Conservation (phyloP, 495 filamentous ascomycete species). For the Penicillium roqueforti region DNA sequence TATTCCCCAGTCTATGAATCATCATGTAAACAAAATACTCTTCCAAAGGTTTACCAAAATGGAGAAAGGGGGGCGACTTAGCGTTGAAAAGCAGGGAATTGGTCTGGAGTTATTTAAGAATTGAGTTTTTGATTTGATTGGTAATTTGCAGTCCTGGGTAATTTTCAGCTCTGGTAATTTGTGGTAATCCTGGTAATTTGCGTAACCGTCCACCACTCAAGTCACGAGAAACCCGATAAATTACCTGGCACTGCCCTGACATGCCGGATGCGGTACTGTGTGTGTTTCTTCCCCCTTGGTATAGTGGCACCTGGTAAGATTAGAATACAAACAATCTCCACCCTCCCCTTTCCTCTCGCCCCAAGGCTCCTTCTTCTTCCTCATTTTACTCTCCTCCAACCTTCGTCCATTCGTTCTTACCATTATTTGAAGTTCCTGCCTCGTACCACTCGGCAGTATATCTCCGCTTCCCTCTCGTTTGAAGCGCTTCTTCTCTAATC, state of each 20-base stretch:
- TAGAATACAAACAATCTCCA: slow-evolving; percentile 25
- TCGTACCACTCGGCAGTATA: slow-evolving; percentile 4
- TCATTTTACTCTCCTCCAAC: slow-evolving; percentile 35
- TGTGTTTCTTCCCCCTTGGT: slow-evolving; percentile 11
- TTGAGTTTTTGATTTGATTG: neutral
- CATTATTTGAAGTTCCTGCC: slow-evolving; percentile 36
- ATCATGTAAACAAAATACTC: neutral
- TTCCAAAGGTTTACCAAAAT: neutral
- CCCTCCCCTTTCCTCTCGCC: slow-evolving; percentile 41
- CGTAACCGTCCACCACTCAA: no score
- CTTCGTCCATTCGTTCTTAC: slow-evolving; percentile 47
- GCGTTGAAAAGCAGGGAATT: slow-evolving; percentile 9
- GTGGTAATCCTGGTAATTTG: neutral
- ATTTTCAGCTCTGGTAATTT: neutral
- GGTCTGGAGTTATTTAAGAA: neutral
- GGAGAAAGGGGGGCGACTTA: slow-evolving; percentile 18
- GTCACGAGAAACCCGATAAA: neutral
- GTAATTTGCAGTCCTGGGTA: neutral
- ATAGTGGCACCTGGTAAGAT: slow-evolving; percentile 12
- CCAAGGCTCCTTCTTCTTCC: slow-evolving; percentile 32
- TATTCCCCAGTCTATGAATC: neutral
- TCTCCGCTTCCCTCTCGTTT: slow-evolving; percentile 26
- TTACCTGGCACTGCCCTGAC: slow-evolving; percentile 1
- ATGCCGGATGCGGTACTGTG: slow-evolving; percentile 25
- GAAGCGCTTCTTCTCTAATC: slow-evolving; percentile 25